A percentile compares a stretch with the other conserved stretches of the same genome.
phyloP scores from a whole-genome alignment of 805 yeast species.

The Danielia oregonensis region DNA sequence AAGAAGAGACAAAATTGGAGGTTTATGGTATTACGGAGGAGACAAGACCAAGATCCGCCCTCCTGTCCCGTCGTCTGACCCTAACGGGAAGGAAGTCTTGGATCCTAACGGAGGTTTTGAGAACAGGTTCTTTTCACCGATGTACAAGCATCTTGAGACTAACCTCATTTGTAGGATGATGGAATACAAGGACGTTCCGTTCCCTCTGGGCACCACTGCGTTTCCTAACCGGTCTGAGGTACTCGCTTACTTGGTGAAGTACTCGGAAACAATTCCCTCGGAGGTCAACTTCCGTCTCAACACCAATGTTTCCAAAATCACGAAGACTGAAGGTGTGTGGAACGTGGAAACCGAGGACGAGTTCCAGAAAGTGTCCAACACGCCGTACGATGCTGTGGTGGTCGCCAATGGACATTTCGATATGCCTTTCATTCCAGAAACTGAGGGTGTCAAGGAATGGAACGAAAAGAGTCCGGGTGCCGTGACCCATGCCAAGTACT shows the following conservation, averaged over 20 bases:
- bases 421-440: constrained; percentile 32
- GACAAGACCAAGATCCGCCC: constrained; percentile 13
- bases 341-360: constrained; percentile 4
- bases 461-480: constrained; percentile 19
- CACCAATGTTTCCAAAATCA: constrained; percentile 45
- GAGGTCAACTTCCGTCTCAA: constrained; percentile 37
- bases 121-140: constrained; percentile 16
- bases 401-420: constrained; percentile 39
- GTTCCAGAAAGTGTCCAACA: constrained; percentile 12
- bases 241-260: constrained; percentile 54
- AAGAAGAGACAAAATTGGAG: constrained; percentile 59
- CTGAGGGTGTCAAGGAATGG: constrained; percentile 32
- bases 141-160: constrained; percentile 23
- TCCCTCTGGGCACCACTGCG: constrained; percentile 40
- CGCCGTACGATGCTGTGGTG: constrained; percentile 34
- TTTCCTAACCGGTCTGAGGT: constrained; percentile 66
- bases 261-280: constrained; percentile 38
- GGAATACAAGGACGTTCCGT: constrained; percentile 58
- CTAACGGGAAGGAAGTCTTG: constrained; percentile 13
- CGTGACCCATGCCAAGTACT: constrained; percentile 34
- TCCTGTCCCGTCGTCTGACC: constrained; percentile 20
- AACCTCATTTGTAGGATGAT: constrained; percentile 40
- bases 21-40: constrained; percentile 65
- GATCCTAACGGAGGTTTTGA: constrained; percentile 6
- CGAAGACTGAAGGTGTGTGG: constrained; percentile 14